Conservation (phyloP, 2,329 filamentous ascomycete genomes). For the Penicillium frequentans region DNA sequence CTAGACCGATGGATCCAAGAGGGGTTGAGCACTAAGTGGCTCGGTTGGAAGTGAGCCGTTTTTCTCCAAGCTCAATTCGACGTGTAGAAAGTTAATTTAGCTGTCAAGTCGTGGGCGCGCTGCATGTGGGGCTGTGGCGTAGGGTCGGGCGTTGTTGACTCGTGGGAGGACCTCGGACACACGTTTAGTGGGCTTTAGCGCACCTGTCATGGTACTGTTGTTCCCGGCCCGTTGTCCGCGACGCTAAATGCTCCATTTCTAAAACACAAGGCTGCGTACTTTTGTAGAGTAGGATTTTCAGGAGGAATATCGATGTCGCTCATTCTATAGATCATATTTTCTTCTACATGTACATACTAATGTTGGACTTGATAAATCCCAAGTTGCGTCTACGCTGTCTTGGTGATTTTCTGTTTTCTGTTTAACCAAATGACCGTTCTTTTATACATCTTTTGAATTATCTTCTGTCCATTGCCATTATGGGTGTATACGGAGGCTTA, state of each 20-base stretch:
- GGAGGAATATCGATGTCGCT: background rate
- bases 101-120: background rate
- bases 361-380: background rate
- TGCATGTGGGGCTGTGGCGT: slow-evolving; percentile 1
- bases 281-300: background rate
- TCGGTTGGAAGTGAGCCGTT: background rate
- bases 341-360: background rate
- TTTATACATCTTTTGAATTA: background rate
- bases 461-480: slow-evolving; percentile 3
- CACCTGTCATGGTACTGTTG: background rate
- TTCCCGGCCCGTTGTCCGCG: background rate
- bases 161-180: background rate
- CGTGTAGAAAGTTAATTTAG: background rate
- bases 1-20: background rate
- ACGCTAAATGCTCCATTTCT: background rate
- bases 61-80: background rate
- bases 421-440: background rate
- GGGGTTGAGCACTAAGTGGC: background rate
- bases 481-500: slow-evolving; percentile 21
- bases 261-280: background rate
- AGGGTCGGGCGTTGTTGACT: background rate
- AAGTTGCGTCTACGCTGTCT: background rate
- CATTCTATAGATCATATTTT: background rate
- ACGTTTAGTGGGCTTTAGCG: background rate
- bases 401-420: background rate